A percentile compares a stretch with the other conserved stretches of the same genome.
These are phyloP conservation scores for Spathaspora gorwiae DNA, from an alignment of 805 yeast species.

Conservation along the genomic window DNA sequence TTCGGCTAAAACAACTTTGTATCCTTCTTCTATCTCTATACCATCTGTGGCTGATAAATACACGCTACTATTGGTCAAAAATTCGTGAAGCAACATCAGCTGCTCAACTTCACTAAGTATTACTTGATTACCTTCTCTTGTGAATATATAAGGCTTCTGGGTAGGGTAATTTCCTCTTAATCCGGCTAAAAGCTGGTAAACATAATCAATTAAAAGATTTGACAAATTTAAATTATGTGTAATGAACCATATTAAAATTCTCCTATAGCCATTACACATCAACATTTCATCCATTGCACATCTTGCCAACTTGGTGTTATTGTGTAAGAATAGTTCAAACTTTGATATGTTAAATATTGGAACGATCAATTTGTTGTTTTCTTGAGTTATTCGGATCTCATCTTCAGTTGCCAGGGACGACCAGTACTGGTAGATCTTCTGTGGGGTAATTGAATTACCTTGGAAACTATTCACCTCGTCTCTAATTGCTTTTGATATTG, in stretches of 20 bases:
- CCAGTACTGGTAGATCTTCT: slow-evolving; percentile 46
- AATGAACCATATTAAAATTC: slow-evolving; percentile 62
- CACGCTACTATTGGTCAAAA: slow-evolving; percentile 48
- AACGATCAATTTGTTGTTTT: slow-evolving; percentile 23
- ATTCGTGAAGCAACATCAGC: slow-evolving; percentile 67
- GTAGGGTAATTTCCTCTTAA: slow-evolving; percentile 41
- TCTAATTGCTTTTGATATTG: slow-evolving; percentile 52
- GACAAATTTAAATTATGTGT: slow-evolving; percentile 55
- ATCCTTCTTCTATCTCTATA: slow-evolving; percentile 24
- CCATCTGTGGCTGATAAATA: slow-evolving; percentile 30
- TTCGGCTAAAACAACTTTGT: slow-evolving; percentile 24
- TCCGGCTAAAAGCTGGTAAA: slow-evolving; percentile 56
- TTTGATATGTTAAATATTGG: slow-evolving; percentile 31
- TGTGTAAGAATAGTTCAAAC: slow-evolving; percentile 49
- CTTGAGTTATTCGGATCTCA: slow-evolving; percentile 19
- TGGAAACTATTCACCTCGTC: slow-evolving; percentile 7
- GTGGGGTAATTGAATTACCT: slow-evolving; percentile 38
- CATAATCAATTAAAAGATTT: slow-evolving; percentile 54
- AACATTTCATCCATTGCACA: slow-evolving; percentile 64
- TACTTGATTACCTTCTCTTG: slow-evolving; percentile 51
- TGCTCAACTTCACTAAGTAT: slow-evolving; percentile 54
- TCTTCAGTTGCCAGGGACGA: slow-evolving; percentile 28
- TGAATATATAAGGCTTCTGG: slow-evolving; percentile 34
- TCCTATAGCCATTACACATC: slow-evolving; percentile 61
- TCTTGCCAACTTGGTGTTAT: slow-evolving; percentile 51